Evolutionary conservation across 139 green algal genomes (phyloP).

Genomic region (Edaphochlamys debaryana): DNA sequence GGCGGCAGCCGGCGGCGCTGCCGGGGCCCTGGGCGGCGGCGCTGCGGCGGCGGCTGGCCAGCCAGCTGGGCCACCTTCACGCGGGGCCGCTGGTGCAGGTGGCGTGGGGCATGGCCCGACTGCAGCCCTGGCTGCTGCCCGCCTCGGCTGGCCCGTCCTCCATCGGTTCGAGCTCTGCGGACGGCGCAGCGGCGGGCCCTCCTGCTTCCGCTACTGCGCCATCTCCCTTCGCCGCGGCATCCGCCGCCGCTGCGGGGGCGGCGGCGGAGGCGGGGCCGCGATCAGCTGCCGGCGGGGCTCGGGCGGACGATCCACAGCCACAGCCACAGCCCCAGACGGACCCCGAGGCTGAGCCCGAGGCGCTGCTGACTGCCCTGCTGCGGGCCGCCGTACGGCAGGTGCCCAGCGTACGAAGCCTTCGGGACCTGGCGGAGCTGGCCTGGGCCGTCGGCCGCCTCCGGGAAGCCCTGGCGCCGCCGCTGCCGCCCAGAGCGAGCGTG

Average conservation of each 20-base stretch:
- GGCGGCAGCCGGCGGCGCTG: too few species aligned
- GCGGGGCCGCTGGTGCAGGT: constrained; percentile 20
- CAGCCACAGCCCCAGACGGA: too few species aligned
- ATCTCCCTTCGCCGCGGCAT: neutral
- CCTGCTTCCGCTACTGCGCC: too few species aligned
- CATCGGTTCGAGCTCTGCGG: too few species aligned
- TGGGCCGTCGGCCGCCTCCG: constrained; percentile 15
- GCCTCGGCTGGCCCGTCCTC: too few species aligned
- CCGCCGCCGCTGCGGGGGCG: neutral
- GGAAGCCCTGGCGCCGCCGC: neutral
- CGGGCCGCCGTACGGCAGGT: neutral
- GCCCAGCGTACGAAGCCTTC: neutral
- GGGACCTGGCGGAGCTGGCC: constrained; percentile 34
- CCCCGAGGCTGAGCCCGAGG: too few species aligned
- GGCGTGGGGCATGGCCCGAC: constrained; percentile 13
- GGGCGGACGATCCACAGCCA: too few species aligned
- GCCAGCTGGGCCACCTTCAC: constrained; percentile 21
- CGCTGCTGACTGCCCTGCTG: neutral
- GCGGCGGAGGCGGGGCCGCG: neutral
- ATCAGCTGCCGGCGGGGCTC: too few species aligned
- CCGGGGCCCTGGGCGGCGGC: neutral
- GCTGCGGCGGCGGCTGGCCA: constrained; percentile 2
- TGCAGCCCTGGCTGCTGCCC: constrained; percentile 28
- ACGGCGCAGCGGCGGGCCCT: too few species aligned
- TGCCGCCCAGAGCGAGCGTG: too few species aligned